phyloP scores from a whole-genome alignment of 352 stramenopile genomes.

The Globisporangium ultimum region DNA sequence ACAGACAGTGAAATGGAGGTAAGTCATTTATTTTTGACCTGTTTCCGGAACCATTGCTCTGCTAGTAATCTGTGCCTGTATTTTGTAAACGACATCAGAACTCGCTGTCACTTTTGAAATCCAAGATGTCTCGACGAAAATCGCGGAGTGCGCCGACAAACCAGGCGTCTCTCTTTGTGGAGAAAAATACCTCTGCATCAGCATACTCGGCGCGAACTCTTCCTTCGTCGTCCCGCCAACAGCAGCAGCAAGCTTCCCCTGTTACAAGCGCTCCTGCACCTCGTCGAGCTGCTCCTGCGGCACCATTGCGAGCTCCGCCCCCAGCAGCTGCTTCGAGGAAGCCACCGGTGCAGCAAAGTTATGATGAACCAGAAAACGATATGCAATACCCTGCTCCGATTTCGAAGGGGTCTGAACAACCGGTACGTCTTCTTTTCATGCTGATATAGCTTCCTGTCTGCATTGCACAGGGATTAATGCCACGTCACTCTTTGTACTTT shows the following conservation, averaged over 20 bases:
- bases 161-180: slow-evolving; percentile 61
- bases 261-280: slow-evolving; percentile 2
- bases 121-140: slow-evolving; percentile 76
- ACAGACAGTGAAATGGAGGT: slow-evolving; percentile 53
- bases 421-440: slow-evolving; percentile 19
- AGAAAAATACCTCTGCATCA: slow-evolving; percentile 29
- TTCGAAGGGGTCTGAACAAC: slow-evolving; percentile 31
- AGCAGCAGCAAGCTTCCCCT: slow-evolving; percentile 18
- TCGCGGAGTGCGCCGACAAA: slow-evolving; percentile 70
- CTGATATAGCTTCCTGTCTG: no score
- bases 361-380: slow-evolving; percentile 28
- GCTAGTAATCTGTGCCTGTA: no score
- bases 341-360: slow-evolving; percentile 21
- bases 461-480: neutral
- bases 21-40: slow-evolving; percentile 1
- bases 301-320: slow-evolving; percentile 9
- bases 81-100: slow-evolving; percentile 26
- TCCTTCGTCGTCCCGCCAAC: slow-evolving; percentile 8
- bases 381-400: slow-evolving; percentile 36
- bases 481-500: neutral
- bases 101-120: slow-evolving; percentile 74
- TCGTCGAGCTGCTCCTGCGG: slow-evolving; percentile 5
- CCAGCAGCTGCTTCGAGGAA: slow-evolving; percentile 14
- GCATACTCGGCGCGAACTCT: slow-evolving; percentile 21
- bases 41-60: neutral